Conservation (phyloP, 257 asterid genomes). For the Gentiana macrophylla region DNA sequence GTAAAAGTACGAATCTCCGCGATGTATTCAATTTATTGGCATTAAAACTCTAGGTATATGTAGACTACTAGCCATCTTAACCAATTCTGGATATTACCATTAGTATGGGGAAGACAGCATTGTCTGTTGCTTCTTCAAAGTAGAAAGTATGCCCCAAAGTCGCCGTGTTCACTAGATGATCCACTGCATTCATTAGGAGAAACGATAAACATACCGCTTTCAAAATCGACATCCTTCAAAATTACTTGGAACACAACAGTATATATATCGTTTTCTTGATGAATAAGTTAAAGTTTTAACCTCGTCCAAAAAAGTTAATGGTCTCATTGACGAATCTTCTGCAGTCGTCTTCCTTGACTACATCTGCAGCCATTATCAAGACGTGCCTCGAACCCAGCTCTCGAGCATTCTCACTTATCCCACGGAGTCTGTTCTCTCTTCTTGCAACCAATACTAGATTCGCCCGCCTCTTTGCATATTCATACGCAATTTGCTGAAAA, state of each 20-base stretch:
- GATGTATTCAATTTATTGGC: too few species aligned
- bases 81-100: constrained; percentile 29
- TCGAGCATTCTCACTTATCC: constrained; percentile 67
- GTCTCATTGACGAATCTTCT: constrained; percentile 68
- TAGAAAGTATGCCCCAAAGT: constrained; percentile 85
- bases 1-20: too few species aligned
- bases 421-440: constrained; percentile 63
- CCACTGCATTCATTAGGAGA: constrained; percentile 46
- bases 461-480: constrained; percentile 76
- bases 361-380: constrained; percentile 80
- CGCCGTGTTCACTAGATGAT: constrained; percentile 86
- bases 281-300: constrained; percentile 17
- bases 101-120: constrained; percentile 61
- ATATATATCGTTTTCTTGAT: too few species aligned
- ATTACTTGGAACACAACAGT: too few species aligned
- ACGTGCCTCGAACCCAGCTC: constrained; percentile 55
- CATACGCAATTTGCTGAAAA: constrained; percentile 81
- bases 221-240: not conserved
- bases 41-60: too few species aligned
- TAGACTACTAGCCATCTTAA: not conserved
- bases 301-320: constrained; percentile 43
- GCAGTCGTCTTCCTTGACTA: constrained; percentile 90
- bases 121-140: constrained; percentile 90
- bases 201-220: not conserved
- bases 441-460: constrained; percentile 80